Percentiles rank a stretch among this genome's conserved stretches.
phyloP scores from a whole-genome alignment of 345 rosid genomes.

The Syzygium oleosum region DNA sequence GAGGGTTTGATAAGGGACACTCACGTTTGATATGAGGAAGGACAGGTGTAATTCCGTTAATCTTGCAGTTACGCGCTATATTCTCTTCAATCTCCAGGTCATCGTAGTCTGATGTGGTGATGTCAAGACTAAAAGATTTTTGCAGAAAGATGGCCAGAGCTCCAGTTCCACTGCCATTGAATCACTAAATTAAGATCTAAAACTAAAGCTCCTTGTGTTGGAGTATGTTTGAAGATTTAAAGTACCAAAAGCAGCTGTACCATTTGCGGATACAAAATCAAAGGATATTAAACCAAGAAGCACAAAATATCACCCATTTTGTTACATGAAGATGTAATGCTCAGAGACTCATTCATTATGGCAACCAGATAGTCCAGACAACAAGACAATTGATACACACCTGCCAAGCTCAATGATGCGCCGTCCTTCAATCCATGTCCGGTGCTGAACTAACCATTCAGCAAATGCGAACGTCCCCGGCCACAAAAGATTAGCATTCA shows the following conservation, averaged over 20 bases:
- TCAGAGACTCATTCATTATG: not conserved
- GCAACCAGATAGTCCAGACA: not conserved
- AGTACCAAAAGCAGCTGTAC: not conserved
- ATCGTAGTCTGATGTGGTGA: conserved; percentile 81
- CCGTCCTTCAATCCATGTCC: conserved; percentile 38
- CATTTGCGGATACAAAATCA: not conserved
- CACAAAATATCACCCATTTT: not conserved
- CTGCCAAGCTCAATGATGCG: conserved; percentile 87
- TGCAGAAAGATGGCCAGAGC: conserved; percentile 84
- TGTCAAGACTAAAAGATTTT: conserved; percentile 54
- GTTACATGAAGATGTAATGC: not conserved
- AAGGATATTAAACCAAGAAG: not conserved
- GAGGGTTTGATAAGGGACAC: conserved; percentile 9
- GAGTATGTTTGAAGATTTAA: not conserved
- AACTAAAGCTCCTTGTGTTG: not conserved
- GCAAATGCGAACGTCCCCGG: conserved; percentile 93
- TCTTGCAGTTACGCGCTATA: conserved; percentile 70
- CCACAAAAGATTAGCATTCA: conserved; percentile 98
- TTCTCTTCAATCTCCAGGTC: conserved; percentile 91
- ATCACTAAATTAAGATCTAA: not conserved
- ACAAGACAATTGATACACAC: conserved; percentile 15
- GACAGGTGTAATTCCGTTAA: conserved; percentile 59
- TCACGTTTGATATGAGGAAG: conserved; percentile 84
- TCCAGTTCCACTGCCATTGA: conserved; percentile 76
- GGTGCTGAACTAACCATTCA: conserved; percentile 67